Percentiles rank a stretch among this genome's conserved stretches.
Conservation (phyloP, 257 asterid genomes). For the Capsicum chinense region DNA sequence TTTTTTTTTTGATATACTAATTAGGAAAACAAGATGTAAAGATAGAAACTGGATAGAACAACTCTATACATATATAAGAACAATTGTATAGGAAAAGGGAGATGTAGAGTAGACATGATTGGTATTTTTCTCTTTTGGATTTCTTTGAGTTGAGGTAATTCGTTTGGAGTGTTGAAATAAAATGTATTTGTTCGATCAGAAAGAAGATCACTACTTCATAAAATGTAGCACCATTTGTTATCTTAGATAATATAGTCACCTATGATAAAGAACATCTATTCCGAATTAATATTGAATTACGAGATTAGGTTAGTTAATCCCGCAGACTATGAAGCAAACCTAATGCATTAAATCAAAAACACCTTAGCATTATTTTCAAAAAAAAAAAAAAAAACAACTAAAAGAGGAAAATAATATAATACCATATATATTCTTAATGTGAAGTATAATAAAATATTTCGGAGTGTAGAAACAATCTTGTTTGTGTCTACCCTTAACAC, state of each 20-base stretch:
- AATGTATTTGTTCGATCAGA: too few species aligned
- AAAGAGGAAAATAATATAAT: not conserved
- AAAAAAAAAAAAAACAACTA: not conserved
- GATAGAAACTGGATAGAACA: too few species aligned
- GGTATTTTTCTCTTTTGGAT: too few species aligned
- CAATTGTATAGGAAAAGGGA: too few species aligned
- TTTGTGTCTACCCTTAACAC: not conserved
- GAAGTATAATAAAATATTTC: not conserved
- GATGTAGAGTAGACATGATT: too few species aligned
- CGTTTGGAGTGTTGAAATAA: too few species aligned
- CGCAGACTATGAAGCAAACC: not conserved
- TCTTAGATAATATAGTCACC: not conserved
- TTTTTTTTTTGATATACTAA: too few species aligned
- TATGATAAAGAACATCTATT: not conserved
- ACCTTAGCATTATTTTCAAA: not conserved
- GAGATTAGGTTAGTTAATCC: not conserved
- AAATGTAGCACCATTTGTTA: not conserved
- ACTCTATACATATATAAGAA: too few species aligned
- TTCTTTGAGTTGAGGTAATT: too few species aligned
- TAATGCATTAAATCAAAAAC: not conserved
- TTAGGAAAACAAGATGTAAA: too few species aligned
- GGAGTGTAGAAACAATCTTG: not conserved
- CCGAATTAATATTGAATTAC: not conserved
- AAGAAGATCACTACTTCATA: not conserved
- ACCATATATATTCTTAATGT: not conserved